Base-by-base conservation (phyloP, 2,329 filamentous ascomycete species). In the Aspergillus caelatus region DNA sequence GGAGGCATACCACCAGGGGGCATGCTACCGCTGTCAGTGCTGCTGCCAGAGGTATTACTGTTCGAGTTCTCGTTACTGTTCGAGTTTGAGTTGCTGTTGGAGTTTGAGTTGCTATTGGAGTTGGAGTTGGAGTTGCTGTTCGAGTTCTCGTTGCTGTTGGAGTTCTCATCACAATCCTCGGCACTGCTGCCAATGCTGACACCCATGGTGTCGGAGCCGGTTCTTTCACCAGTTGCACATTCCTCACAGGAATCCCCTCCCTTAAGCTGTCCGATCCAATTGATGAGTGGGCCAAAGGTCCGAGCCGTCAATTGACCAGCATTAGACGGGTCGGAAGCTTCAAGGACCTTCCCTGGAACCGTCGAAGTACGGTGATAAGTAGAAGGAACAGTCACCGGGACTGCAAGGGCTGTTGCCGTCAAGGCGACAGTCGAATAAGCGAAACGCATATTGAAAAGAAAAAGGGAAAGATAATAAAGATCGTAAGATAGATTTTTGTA, bases 301-400 rank as follows among this genome's bases (percentile, higher is more conserved):
- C 52, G 32, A 11, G 48, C 48, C 16, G 14, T 21, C 48, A 52
- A 52, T 5, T 28, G 21, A 26, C 21, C 45, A 26, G 12, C 12
- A 7, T 9, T n/a, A 12, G 43, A 10, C 21, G 45, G n/a, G 16
- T 26, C 14, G 50, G 50, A 34, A 53, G 26, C 23, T 6, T 34
- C 32, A 11, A 36, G 28, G 30, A 36, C 10, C 16, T 54, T 34
- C 4, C 32, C 52, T 3, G 32, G 52, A 4, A 36, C 32, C 28
- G 30, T 54, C 4, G 52, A 55, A n/a, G 32, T 39, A 30, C 34
- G 52, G 32, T 39, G 8, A 39, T 55, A 55, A 32, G 32, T 55
- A 10, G 52, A 14, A 39, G 52, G 52, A 10, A 55, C 52, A 39
- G 32, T 39, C 52, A 55, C 32, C 52, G 52, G 52, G 52, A 55